phyloP scores from a whole-genome alignment of 345 rosid genomes.

The Angophora floribunda region DNA sequence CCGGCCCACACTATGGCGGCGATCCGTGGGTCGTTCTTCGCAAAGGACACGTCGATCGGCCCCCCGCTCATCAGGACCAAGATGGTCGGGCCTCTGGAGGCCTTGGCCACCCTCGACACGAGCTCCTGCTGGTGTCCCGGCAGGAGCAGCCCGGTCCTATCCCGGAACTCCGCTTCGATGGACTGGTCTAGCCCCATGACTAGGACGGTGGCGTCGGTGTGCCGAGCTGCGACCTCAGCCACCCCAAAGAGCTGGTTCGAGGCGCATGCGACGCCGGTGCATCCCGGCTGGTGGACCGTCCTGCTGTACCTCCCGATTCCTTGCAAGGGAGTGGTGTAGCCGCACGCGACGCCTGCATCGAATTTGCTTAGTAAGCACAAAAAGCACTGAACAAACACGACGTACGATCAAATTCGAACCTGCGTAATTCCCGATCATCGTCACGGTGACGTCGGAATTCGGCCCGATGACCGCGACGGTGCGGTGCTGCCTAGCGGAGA shows the following conservation, averaged over 20 bases:
- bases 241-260: constrained; percentile 29
- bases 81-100: constrained; percentile 59
- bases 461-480: constrained; percentile 88
- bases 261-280: constrained; percentile 44
- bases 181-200: constrained; percentile 94
- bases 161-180: constrained; percentile 65
- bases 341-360: constrained; percentile 57
- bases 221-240: constrained; percentile 50
- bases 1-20: constrained; percentile 95
- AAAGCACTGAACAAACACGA: neutral
- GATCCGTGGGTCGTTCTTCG: constrained; percentile 62
- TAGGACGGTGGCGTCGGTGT: constrained; percentile 65
- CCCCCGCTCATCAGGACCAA: constrained; percentile 82
- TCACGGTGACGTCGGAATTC: constrained; percentile 71
- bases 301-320: constrained; percentile 54
- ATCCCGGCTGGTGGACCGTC: constrained; percentile 59
- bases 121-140: constrained; percentile 83
- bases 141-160: constrained; percentile 53
- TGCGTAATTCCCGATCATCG: constrained; percentile 99
- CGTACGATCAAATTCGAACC: constrained; percentile 14
- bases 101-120: constrained; percentile 55
- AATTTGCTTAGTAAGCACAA: neutral
- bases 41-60: constrained; percentile 75
- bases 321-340: constrained; percentile 61
- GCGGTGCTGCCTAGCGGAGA: constrained; percentile 42